A percentile compares a stretch with the other conserved stretches of the same genome.
Conservation (phyloP, 2,329 filamentous ascomycete genomes). For the Alternaria novae-zelandiae region DNA sequence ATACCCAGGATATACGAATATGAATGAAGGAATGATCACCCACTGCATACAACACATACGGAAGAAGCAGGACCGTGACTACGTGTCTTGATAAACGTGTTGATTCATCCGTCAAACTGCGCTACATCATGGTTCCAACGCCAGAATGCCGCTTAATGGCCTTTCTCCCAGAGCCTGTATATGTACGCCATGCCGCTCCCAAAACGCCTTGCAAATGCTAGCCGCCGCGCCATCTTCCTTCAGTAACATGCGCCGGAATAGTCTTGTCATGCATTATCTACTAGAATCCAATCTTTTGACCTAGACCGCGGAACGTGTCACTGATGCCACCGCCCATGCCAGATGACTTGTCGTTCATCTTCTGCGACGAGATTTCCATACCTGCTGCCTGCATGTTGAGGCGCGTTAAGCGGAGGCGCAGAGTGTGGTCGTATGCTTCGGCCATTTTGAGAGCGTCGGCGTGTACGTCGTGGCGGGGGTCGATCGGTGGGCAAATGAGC, state of each 20-base stretch:
- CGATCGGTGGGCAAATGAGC: constrained; percentile 72
- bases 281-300: constrained; percentile 41
- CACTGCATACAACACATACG: not conserved
- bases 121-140: not conserved
- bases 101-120: not conserved
- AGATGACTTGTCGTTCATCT: constrained; percentile 22
- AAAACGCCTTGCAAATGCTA: constrained; percentile 21
- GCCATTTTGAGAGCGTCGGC: constrained; percentile 70
- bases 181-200: constrained; percentile 3
- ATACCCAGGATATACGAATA: not conserved
- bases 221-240: not conserved
- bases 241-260: too few species aligned
- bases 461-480: constrained; percentile 74
- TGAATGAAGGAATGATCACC: not conserved
- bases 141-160: constrained; percentile 9
- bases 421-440: constrained; percentile 74
- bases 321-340: constrained; percentile 29
- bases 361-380: constrained; percentile 65
- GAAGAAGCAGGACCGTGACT: not conserved
- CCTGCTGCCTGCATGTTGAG: constrained; percentile 78
- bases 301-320: constrained; percentile 36
- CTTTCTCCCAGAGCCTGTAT: not conserved
- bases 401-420: constrained; percentile 76
- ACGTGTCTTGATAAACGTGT: not conserved
- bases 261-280: not conserved